Evolutionary conservation across 1,284 basidiomycete species (phyloP).

Genomic region (Sporisorium exsertum): DNA sequence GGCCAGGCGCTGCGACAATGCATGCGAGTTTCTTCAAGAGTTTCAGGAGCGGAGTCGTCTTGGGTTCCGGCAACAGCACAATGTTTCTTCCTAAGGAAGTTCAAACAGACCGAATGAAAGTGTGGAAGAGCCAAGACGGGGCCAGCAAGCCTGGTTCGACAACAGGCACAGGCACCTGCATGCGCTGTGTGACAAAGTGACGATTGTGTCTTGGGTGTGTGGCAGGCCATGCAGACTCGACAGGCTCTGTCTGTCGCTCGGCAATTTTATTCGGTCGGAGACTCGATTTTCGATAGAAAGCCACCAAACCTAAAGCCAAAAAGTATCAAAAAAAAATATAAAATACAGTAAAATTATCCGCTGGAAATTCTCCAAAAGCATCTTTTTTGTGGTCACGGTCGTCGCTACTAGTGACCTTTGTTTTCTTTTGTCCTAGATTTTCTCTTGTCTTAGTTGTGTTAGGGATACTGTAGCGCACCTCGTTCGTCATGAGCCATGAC

Average conservation of each 20-base stretch:
- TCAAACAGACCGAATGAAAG: neutral
- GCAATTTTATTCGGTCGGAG: constrained; percentile 1
- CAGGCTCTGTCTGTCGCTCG: neutral
- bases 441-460: neutral
- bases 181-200: neutral
- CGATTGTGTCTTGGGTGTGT: neutral
- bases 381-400: neutral
- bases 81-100: neutral
- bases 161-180: neutral
- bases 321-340: neutral
- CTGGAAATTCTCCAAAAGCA: neutral
- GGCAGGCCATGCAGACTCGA: neutral
- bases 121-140: neutral
- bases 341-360: neutral
- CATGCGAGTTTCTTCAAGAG: neutral
- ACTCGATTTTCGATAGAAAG: neutral
- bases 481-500: too few species aligned
- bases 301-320: constrained; percentile 1
- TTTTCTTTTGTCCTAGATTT: neutral
- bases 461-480: too few species aligned
- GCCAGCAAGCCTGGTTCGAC: neutral
- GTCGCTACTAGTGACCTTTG: neutral
- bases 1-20: neutral
- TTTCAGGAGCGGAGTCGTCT: constrained; percentile 5
- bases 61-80: neutral